Evolutionary conservation across 78 protist genomes (phyloP).

Genomic region (Isochrysis galbana): DNA sequence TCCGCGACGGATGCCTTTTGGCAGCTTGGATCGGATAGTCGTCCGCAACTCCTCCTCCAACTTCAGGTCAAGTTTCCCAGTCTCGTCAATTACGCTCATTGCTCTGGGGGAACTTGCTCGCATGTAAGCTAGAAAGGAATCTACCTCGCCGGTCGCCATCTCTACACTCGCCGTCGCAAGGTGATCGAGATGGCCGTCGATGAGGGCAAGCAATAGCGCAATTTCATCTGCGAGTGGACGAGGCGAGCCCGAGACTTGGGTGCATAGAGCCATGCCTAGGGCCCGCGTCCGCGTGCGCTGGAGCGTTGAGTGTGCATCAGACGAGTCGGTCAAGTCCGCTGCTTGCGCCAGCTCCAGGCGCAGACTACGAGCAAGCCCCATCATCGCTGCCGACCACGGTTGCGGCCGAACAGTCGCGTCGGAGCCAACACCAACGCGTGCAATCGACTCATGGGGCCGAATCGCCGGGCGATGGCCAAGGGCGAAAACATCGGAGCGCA

Average conservation of each 20-base stretch:
- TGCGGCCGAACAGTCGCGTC: not conserved
- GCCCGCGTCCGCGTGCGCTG: not conserved
- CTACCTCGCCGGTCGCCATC: not conserved
- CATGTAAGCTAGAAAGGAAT: not conserved
- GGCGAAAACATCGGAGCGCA: not conserved
- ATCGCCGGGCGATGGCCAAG: not conserved
- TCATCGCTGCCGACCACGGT: not conserved
- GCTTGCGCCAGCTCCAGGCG: slow-evolving; percentile 24
- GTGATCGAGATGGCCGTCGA: not conserved
- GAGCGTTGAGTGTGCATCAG: not conserved
- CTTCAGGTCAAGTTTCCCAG: not conserved
- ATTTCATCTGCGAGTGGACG: not conserved
- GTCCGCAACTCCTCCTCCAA: too few species aligned
- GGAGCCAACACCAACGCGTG: slow-evolving; percentile 6
- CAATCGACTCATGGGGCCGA: not conserved
- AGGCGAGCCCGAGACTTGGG: not conserved
- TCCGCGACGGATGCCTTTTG: too few species aligned
- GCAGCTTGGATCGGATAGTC: too few species aligned
- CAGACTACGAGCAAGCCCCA: not conserved
- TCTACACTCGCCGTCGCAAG: not conserved
- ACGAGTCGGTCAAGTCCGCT: not conserved
- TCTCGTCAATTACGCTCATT: not conserved
- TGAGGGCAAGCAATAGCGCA: not conserved
- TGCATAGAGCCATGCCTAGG: not conserved
- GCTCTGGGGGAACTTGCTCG: not conserved